A percentile compares a stretch with the other conserved stretches of the same genome.
Conservation (phyloP, 352 stramenopile species). For the Phytophthora citrophthora region DNA sequence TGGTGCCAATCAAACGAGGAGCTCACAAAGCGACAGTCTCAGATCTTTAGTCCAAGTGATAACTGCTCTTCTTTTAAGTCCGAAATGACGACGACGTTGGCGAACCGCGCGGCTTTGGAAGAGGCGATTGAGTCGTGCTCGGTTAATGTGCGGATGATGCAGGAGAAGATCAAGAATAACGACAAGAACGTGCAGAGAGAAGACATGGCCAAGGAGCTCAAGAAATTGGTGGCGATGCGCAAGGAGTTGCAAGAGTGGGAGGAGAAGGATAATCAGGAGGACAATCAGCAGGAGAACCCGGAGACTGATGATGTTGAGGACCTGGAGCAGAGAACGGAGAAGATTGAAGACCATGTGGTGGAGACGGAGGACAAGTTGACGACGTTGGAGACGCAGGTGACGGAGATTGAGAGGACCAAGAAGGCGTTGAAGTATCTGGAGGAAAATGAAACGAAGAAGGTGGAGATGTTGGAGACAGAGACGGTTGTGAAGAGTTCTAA, state of each 20-base stretch:
- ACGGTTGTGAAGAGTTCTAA: conserved; percentile 16
- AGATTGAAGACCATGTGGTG: conserved; percentile 19
- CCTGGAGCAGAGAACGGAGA: conserved; percentile 18
- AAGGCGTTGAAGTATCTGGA: conserved; percentile 38
- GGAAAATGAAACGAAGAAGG: conserved; percentile 21
- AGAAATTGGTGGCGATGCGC: conserved; percentile 62
- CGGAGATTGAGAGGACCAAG: conserved; percentile 48
- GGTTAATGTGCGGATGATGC: conserved; percentile 55
- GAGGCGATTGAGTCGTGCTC: conserved; percentile 64
- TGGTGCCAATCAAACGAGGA: conserved; percentile 24
- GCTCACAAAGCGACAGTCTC: conserved; percentile 9
- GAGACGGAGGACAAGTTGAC: conserved; percentile 37
- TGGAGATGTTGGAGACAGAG: conserved; percentile 17
- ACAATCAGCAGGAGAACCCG: conserved; percentile 29
- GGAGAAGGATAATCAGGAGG: conserved; percentile 33
- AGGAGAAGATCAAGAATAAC: conserved; percentile 60
- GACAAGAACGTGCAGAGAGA: conserved; percentile 49
- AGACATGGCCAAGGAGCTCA: conserved; percentile 61
- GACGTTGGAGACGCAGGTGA: conserved; percentile 42
- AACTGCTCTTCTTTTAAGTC: background rate
- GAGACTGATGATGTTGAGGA: conserved; percentile 16
- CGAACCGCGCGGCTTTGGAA: conserved; percentile 49
- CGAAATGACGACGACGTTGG: conserved; percentile 49
- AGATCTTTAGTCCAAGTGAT: conserved; percentile 20
- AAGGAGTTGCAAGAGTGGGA: conserved; percentile 76